Percentiles rank a stretch among this genome's conserved stretches.
These are phyloP conservation scores for Chlorophyllum brunneum DNA, from an alignment of 768 basidiomycete genomes.

Conservation along the genomic window DNA sequence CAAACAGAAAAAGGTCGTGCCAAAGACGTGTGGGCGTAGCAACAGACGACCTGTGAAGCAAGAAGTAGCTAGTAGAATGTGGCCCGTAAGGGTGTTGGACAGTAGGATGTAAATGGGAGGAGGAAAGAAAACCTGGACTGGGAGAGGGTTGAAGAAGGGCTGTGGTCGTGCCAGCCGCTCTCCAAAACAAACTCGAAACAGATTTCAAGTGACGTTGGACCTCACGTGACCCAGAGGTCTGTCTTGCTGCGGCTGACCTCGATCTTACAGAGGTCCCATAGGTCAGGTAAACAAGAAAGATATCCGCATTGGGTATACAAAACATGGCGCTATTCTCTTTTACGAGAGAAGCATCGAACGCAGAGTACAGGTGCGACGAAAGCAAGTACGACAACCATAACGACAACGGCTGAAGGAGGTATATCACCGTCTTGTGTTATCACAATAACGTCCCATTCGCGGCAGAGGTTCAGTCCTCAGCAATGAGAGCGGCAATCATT, in stretches of 20 bases:
- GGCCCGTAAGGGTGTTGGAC: background rate
- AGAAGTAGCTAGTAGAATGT: background rate
- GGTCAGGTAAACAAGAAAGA: background rate
- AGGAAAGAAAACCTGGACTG: background rate
- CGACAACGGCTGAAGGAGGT: background rate
- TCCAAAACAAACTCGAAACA: background rate
- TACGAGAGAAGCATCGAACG: background rate
- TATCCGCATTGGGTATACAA: conserved; percentile 2
- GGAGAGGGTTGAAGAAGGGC: background rate
- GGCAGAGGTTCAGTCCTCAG: conserved; percentile 35
- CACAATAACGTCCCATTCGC: background rate
- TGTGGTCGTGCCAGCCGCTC: conserved; percentile 2
- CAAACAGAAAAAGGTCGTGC: conserved; percentile 6
- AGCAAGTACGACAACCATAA: background rate
- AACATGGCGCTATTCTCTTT: conserved; percentile 6
- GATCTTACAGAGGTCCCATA: no score
- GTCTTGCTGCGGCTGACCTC: no score
- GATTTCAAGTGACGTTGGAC: background rate
- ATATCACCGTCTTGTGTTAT: background rate
- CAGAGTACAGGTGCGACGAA: background rate
- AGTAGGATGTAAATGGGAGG: background rate
- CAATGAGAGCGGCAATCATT: conserved; percentile 83
- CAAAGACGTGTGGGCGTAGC: conserved; percentile 1
- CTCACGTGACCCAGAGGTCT: background rate
- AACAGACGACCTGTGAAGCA: background rate